Conservation (phyloP, 305 asterid genomes). For the Lippia alba region DNA sequence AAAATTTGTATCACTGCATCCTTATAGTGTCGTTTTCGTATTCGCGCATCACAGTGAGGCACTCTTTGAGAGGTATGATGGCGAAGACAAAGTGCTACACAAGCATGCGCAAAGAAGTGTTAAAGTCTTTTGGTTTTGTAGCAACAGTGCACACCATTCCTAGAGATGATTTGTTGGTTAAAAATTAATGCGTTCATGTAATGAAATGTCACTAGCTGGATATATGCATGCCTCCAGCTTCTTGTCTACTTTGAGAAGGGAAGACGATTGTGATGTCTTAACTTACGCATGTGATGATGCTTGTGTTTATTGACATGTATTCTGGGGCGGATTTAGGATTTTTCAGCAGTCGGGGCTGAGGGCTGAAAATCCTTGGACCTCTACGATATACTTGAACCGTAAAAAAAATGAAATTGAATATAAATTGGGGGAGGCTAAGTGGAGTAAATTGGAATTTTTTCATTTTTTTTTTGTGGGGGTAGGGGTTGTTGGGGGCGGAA, state of each 20-base stretch:
- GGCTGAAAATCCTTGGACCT: too few species aligned
- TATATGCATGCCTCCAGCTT: constrained; percentile 20
- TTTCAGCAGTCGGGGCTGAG: too few species aligned
- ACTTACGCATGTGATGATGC: constrained; percentile 34
- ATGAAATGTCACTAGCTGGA: constrained; percentile 26
- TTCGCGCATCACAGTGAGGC: too few species aligned
- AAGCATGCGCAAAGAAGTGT: constrained; percentile 37
- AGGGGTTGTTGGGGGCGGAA: too few species aligned
- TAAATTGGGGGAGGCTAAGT: too few species aligned
- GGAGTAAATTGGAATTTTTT: too few species aligned
- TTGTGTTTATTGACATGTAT: constrained; percentile 25
- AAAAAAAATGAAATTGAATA: too few species aligned
- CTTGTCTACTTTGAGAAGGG: constrained; percentile 34
- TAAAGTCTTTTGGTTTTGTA: constrained; percentile 24
- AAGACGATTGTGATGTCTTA: constrained; percentile 38
- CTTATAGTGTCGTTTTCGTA: too few species aligned
- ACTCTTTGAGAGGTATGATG: constrained; percentile 31
- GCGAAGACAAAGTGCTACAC: constrained; percentile 7
- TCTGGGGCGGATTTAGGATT: too few species aligned
- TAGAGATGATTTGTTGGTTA: constrained; percentile 20
- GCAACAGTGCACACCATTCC: constrained; percentile 27
- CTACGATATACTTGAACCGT: too few species aligned
- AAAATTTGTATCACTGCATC: too few species aligned
- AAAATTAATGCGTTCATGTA: neutral
- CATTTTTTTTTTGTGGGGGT: too few species aligned